Evolutionary conservation across 257 asterid genomes (phyloP).

Genomic region (Agastache rugosa): DNA sequence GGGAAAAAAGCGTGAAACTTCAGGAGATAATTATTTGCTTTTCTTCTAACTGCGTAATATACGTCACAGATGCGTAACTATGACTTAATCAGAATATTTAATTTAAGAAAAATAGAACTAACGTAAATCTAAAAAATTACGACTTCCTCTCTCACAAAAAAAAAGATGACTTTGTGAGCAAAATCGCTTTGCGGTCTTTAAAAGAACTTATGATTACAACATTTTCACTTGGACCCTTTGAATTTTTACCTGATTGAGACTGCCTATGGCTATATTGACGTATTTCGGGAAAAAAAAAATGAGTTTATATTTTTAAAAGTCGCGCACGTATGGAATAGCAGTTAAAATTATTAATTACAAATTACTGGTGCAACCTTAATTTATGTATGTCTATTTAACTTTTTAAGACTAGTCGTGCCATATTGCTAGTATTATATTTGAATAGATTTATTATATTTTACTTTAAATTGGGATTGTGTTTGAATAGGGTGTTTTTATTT

Average conservation of each 20-base stretch:
- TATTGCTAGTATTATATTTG: too few species aligned
- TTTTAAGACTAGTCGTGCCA: too few species aligned
- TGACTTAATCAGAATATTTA: slow-evolving; percentile 22
- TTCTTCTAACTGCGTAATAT: neutral
- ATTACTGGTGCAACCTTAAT: neutral
- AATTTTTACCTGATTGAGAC: neutral
- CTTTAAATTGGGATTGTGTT: too few species aligned
- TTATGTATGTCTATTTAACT: neutral
- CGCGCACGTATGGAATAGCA: neutral
- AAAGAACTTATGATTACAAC: slow-evolving; percentile 26
- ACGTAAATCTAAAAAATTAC: neutral
- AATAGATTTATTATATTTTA: too few species aligned
- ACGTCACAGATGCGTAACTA: slow-evolving; percentile 33
- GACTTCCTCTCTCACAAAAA: slow-evolving; percentile 18
- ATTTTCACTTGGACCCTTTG: slow-evolving; percentile 22
- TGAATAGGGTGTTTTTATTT: too few species aligned
- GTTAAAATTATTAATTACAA: neutral
- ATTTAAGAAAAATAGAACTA: neutral
- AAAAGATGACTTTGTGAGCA: slow-evolving; percentile 21
- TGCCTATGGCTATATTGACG: neutral
- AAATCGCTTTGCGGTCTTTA: slow-evolving; percentile 27
- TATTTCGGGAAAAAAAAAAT: neutral
- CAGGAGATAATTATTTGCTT: too few species aligned
- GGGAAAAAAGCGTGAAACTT: too few species aligned
- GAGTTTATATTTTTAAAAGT: neutral